Evolutionary conservation across 345 rosid species (phyloP).

Genomic region (Raphanus sativus): DNA sequence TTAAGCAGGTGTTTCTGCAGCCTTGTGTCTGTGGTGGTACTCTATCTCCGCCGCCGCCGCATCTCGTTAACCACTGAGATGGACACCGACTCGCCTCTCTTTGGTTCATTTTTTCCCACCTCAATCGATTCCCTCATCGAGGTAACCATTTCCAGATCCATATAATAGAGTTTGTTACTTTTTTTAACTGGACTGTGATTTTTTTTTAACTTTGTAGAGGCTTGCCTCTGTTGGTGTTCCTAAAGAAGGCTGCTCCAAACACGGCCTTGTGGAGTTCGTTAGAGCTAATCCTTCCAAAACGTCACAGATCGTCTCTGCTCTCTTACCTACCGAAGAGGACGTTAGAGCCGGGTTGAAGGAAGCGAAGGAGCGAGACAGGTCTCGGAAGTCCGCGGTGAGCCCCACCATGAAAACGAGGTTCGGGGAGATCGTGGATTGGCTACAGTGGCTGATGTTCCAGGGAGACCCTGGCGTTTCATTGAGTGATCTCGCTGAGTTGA

Average conservation of each 20-base stretch:
- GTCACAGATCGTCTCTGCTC: slow-evolving; percentile 52
- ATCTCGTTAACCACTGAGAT: slow-evolving; percentile 39
- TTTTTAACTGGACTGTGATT: background rate
- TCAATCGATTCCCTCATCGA: slow-evolving; percentile 51
- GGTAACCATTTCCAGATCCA: slow-evolving; percentile 38
- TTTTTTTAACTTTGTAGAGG: slow-evolving; percentile 46
- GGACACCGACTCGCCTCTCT: slow-evolving; percentile 58
- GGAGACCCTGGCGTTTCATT: slow-evolving; percentile 55
- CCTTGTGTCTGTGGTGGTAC: slow-evolving; percentile 48
- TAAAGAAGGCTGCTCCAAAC: slow-evolving; percentile 43
- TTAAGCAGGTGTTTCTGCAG: slow-evolving; percentile 55
- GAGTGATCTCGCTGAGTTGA: slow-evolving; percentile 47
- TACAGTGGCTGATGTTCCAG: slow-evolving; percentile 89
- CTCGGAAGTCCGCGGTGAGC: slow-evolving; percentile 33
- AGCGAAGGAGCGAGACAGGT: slow-evolving; percentile 24
- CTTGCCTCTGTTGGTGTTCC: slow-evolving; percentile 65
- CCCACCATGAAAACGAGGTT: slow-evolving; percentile 46
- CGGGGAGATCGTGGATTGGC: slow-evolving; percentile 64
- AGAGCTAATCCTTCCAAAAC: slow-evolving; percentile 41
- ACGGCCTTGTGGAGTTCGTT: slow-evolving; percentile 57
- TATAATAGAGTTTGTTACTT: background rate
- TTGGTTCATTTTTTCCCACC: slow-evolving; percentile 40
- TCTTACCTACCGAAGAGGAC: slow-evolving; percentile 72
- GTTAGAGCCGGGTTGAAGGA: slow-evolving; percentile 44
- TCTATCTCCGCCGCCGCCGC: slow-evolving; percentile 34